phyloP scores from a whole-genome alignment of 225 moss, liverwort and hornwort genomes.

The Neckera pumila region DNA sequence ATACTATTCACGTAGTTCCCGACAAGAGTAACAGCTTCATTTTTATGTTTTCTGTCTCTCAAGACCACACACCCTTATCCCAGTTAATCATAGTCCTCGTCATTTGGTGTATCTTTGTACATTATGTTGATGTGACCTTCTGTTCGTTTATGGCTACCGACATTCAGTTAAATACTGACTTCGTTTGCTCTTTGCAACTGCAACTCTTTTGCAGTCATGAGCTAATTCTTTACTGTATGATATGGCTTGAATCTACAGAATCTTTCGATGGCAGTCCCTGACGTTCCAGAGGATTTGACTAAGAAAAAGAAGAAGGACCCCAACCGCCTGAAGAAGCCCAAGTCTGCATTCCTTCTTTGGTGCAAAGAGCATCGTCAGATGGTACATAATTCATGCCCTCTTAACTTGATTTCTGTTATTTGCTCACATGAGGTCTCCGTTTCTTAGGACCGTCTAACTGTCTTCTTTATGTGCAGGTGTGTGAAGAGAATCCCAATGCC shows the following conservation, averaged over 20 bases:
- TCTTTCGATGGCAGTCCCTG: conserved; percentile 10
- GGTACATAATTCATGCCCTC: neutral
- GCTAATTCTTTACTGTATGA: neutral
- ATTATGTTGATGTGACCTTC: neutral
- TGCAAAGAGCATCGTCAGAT: conserved; percentile 69
- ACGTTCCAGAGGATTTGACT: conserved; percentile 27
- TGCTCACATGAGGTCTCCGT: neutral
- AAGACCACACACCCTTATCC: neutral
- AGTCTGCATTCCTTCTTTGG: conserved; percentile 73
- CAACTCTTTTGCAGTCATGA: neutral
- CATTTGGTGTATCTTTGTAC: neutral
- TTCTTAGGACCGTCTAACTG: neutral
- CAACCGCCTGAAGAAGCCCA: conserved; percentile 55
- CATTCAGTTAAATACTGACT: neutral
- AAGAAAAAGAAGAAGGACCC: conserved; percentile 54
- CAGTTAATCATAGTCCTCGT: neutral
- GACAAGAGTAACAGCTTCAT: neutral
- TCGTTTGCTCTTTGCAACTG: neutral
- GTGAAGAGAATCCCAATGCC: conserved; percentile 58
- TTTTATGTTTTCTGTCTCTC: neutral
- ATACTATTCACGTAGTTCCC: neutral
- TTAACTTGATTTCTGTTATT: neutral
- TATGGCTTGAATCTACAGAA: conserved; percentile 16
- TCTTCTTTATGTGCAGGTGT: conserved; percentile 22
- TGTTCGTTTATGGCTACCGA: neutral